A percentile compares a stretch with the other conserved stretches of the same genome.
Evolutionary conservation across 352 stramenopile genomes (phyloP).

Genomic region (Blastocystis sp.): DNA sequence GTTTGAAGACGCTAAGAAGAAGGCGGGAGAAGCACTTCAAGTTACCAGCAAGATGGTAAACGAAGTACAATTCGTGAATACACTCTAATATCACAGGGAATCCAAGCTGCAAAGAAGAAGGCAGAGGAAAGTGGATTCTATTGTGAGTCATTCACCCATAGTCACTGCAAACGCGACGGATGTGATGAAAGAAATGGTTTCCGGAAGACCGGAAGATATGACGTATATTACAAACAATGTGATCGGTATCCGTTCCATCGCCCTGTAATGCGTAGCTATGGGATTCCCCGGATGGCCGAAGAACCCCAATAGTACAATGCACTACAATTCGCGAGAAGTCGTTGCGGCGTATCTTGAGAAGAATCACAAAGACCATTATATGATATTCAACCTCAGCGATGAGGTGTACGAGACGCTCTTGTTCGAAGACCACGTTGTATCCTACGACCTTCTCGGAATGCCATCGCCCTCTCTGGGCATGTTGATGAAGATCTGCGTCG

Average conservation of each 20-base stretch:
- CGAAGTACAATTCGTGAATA: not conserved
- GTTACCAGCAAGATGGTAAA: not conserved
- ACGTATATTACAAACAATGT: slow-evolving; percentile 53
- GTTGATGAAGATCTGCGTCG: slow-evolving; percentile 49
- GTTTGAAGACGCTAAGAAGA: slow-evolving; percentile 48
- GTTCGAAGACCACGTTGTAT: slow-evolving; percentile 39
- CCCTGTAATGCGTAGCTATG: slow-evolving; percentile 20
- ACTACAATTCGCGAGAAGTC: slow-evolving; percentile 40
- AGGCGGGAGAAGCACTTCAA: slow-evolving; percentile 14
- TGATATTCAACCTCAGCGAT: slow-evolving; percentile 57
- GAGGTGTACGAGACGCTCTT: slow-evolving; percentile 43
- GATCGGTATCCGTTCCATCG: not conserved
- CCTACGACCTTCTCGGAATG: slow-evolving; percentile 45
- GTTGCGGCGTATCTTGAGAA: slow-evolving; percentile 41
- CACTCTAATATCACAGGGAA: not conserved
- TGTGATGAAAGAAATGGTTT: slow-evolving; percentile 52
- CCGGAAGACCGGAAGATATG: slow-evolving; percentile 35
- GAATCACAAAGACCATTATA: slow-evolving; percentile 50
- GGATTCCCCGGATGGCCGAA: slow-evolving; percentile 52
- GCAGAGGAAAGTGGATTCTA: slow-evolving; percentile 15
- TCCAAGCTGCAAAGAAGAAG: slow-evolving; percentile 50
- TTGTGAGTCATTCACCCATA: not conserved
- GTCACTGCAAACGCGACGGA: slow-evolving; percentile 37
- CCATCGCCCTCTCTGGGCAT: slow-evolving; percentile 43
- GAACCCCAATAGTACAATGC: not conserved